Evolutionary conservation across 768 basidiomycete genomes (phyloP), one percentile per base, ranked within the genome.

Genomic region (Leccinum boreale): DNA sequence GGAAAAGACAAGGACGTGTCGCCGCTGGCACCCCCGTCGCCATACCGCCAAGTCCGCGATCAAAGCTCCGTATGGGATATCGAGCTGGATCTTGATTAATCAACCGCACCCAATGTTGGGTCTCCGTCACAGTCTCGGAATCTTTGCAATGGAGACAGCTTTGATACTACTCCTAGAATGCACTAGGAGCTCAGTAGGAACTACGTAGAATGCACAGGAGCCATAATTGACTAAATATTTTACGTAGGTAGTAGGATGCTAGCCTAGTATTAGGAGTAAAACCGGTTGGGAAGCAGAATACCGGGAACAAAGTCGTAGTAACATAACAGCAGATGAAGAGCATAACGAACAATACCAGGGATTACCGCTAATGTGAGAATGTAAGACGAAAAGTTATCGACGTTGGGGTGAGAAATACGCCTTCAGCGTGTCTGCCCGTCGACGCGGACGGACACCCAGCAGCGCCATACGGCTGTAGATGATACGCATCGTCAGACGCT

Each of bases 61-160:
- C 74, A 77, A 5, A 89, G 86, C 65, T 85, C 87, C 1, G 73
- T 76, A 7, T 91, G 90, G 90, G 87, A 89, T 65, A 86, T 90
- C 55, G 89, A 90, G 62, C 76, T 82, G 5, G 85, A 85, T 56
- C 69, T 81, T 33, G 67, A 80, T 57, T 62, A 65, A 64, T 54
- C 36, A 61, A 10, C 65, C 60, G 24, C 64, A 70, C 4, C 59
- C 66, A 3, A 21, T 31, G 36, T 52, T n/a, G 29, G 24, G n/a
- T 21, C 8, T 15, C 21, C 17, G 23, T 17, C 2, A 31, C 3
- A 14, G 35, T 7, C 28, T 33, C 42, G 1, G 46, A 57, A 14
- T 12, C 4, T 12, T 24, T 21, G 2, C 14, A 58, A 2, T 23
- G n/a, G 19, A 19, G 52, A 23, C 23, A 23, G 23, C 3, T 23